Base-by-base conservation (phyloP, 1,284 basidiomycete genomes). In the Cutaneotrichosporon mucoides region DNA sequence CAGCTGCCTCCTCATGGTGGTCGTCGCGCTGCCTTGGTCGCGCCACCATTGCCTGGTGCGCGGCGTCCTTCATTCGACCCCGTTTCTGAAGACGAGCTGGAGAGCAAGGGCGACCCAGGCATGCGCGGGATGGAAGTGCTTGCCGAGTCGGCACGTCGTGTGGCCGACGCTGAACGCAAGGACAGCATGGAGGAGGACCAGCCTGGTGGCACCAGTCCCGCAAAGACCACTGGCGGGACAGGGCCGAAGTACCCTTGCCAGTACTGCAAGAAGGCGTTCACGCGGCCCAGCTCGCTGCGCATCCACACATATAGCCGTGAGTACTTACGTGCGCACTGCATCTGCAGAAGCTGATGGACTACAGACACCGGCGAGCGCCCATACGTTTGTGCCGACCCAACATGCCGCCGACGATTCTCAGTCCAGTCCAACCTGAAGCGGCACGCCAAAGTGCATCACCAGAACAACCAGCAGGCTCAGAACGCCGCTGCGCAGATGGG, bases 381-480 rank as follows among this genome's bases (percentile, higher is more conserved):
- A 13, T 77, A 68, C 58, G 64, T 73, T 12, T 77, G 75, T 56
- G 60, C 66, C 34, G 75, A 73, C 46, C 72, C 73, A 1, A 61
- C 68, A 0, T 76, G 75, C 52, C 61, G 73, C 12, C 64, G 75
- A 9, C 54, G 71, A 10, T 77, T 77, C 63, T 77, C 75, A 2
- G 75, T 77, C 0, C 75, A 77, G 56, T 75, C 73, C n/a, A 77
- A 77, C 59, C 62, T 77, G 34, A 75, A 75, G 57, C 65, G 75
- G 24, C 75, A 77, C 55, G 71, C 73, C 34, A 75, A 75, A 56
- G 73, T 75, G 10, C 75, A 77, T 59, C 71, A 73, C 54, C 45
- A 70, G 43, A 56, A 56, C 48, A 56, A 51, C 16, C 60, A 65
- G 51, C 64, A 59, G 16, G 47, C 50, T 3, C 57, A 60, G 38